Evolutionary conservation across 305 asterid species (phyloP).

Genomic region (Fraxinus albicans): DNA sequence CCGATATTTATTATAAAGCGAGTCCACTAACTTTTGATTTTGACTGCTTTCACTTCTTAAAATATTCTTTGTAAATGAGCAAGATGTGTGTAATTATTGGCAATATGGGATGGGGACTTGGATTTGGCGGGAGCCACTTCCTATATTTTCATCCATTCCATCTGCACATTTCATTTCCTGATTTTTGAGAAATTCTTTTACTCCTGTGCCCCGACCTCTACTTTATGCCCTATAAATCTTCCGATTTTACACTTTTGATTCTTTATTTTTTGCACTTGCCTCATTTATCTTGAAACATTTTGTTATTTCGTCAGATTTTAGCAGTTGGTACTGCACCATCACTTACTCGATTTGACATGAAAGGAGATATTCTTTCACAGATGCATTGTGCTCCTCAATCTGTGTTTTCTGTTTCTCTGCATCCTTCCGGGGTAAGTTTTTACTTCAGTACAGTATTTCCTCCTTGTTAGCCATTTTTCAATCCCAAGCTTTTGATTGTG

Average conservation of each 20-base stretch:
- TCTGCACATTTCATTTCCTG: slow-evolving; percentile 5
- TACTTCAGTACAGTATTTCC: neutral
- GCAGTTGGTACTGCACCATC: slow-evolving; percentile 81
- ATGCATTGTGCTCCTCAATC: slow-evolving; percentile 87
- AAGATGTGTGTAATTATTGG: neutral
- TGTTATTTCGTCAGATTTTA: slow-evolving; percentile 51
- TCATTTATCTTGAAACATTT: slow-evolving; percentile 10
- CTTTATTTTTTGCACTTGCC: slow-evolving; percentile 1
- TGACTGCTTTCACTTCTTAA: neutral
- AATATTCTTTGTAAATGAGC: neutral
- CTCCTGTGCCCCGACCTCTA: neutral
- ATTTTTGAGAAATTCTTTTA: neutral
- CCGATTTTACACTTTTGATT: neutral
- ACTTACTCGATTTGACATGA: slow-evolving; percentile 72
- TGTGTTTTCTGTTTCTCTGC: slow-evolving; percentile 67
- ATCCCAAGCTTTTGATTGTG: neutral
- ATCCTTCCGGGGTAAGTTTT: slow-evolving; percentile 77
- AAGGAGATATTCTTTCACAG: slow-evolving; percentile 72
- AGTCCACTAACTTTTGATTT: neutral
- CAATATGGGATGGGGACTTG: neutral
- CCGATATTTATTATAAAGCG: neutral
- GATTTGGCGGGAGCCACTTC: neutral
- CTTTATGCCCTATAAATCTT: neutral
- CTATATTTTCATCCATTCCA: neutral
- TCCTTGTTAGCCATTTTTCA: neutral